phyloP scores from a whole-genome alignment of 345 rosid genomes.

The Citropsis articulata region DNA sequence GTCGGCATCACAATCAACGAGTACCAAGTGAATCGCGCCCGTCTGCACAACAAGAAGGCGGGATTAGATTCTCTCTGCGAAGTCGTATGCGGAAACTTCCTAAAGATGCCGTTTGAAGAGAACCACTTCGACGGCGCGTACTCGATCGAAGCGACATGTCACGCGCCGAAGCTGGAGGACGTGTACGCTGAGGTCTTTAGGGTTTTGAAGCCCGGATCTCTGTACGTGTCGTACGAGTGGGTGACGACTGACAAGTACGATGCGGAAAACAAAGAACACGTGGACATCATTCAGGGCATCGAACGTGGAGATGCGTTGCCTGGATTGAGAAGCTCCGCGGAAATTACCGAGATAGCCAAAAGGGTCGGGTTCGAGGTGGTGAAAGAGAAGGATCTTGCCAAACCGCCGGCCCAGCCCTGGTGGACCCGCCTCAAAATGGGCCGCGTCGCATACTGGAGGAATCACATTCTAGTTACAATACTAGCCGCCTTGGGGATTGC shows the following conservation, averaged over 20 bases:
- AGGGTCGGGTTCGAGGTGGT: slow-evolving; percentile 83
- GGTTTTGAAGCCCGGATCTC: slow-evolving; percentile 78
- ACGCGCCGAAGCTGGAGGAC: slow-evolving; percentile 90
- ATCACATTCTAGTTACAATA: slow-evolving; percentile 74
- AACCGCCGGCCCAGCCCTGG: slow-evolving; percentile 84
- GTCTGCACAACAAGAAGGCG: slow-evolving; percentile 82
- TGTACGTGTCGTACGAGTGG: slow-evolving; percentile 88
- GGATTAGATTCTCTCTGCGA: slow-evolving; percentile 74
- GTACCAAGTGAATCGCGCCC: slow-evolving; percentile 88
- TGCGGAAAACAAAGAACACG: slow-evolving; percentile 48
- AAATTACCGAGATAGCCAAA: slow-evolving; percentile 64
- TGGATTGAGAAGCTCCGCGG: slow-evolving; percentile 56
- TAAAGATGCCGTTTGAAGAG: slow-evolving; percentile 82
- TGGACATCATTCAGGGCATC: slow-evolving; percentile 78
- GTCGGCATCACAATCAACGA: slow-evolving; percentile 96
- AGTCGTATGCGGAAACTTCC: slow-evolving; percentile 89
- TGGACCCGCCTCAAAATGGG: slow-evolving; percentile 92
- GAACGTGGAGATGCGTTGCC: slow-evolving; percentile 94
- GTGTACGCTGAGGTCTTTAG: slow-evolving; percentile 79
- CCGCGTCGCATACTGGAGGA: slow-evolving; percentile 88
- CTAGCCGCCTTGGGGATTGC: slow-evolving; percentile 72
- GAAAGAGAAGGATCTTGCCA: slow-evolving; percentile 78
- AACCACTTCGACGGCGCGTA: slow-evolving; percentile 90
- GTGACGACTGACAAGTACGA: slow-evolving; percentile 76
- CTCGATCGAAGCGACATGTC: slow-evolving; percentile 96